Evolutionary conservation across 2,329 filamentous ascomycete species (phyloP).

Genomic region (Mycosphaerella sp.): DNA sequence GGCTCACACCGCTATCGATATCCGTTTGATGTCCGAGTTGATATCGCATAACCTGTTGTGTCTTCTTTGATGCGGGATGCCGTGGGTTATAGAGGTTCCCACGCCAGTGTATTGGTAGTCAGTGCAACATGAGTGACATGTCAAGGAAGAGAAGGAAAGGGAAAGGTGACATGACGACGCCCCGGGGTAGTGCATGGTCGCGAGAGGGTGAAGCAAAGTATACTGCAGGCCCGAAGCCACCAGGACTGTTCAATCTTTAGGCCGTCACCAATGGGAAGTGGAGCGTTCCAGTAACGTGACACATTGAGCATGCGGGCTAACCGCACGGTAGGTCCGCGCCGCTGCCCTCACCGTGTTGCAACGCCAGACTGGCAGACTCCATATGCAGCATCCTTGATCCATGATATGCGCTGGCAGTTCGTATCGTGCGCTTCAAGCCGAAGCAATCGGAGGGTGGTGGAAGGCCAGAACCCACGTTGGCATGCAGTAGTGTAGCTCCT

Average conservation of each 20-base stretch:
- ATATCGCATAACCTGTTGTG: background rate
- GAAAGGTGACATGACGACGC: conserved; percentile 9
- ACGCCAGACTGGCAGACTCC: background rate
- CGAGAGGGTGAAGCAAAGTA: conserved; percentile 9
- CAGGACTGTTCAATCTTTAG: conserved; percentile 9
- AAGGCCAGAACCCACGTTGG: too few species aligned
- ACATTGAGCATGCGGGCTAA: conserved; percentile 7
- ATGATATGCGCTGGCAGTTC: conserved; percentile 9
- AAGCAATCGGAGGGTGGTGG: conserved; percentile 3
- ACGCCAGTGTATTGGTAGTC: background rate
- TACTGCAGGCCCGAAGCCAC: conserved; percentile 5
- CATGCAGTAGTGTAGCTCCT: conserved; percentile 4
- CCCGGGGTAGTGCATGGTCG: conserved; percentile 4
- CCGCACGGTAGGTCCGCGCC: conserved; percentile 7
- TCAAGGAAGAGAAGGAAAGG: background rate
- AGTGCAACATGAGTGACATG: background rate
- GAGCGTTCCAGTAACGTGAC: conserved; percentile 8
- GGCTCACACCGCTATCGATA: background rate
- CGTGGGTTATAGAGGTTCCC: background rate
- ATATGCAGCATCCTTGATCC: conserved; percentile 3
- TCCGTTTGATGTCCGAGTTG: background rate
- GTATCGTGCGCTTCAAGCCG: background rate
- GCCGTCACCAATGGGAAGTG: conserved; percentile 13
- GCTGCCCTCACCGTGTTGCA: background rate
- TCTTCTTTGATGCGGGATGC: background rate